phyloP scores from a whole-genome alignment of 257 asterid genomes.

The Primulina huaijiensis region DNA sequence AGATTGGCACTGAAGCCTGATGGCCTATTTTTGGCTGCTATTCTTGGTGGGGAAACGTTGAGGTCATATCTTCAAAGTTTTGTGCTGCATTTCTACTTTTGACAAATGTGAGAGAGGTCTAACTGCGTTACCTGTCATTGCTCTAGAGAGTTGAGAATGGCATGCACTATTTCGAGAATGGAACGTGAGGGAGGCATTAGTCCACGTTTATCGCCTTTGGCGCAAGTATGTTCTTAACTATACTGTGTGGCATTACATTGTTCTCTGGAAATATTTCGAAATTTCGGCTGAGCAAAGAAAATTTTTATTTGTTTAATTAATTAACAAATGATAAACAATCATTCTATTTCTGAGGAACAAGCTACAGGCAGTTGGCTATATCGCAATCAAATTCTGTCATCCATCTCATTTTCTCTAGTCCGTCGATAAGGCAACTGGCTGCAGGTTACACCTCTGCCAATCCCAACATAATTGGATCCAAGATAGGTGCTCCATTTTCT shows the following conservation, averaged over 20 bases:
- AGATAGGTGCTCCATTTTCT: too few species aligned
- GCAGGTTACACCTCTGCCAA: too few species aligned
- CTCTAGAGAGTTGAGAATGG: constrained; percentile 85
- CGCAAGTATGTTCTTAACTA: constrained; percentile 54
- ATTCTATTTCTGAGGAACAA: background rate
- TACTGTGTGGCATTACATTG: constrained; percentile 6
- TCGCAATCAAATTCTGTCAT: background rate
- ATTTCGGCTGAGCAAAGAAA: background rate
- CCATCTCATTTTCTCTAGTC: background rate
- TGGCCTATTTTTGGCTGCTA: constrained; percentile 92
- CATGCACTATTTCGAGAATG: constrained; percentile 94
- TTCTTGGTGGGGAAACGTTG: constrained; percentile 95
- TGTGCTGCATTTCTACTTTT: constrained; percentile 18
- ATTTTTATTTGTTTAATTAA: background rate
- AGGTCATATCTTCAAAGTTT: constrained; percentile 40
- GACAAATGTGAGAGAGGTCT: constrained; percentile 7
- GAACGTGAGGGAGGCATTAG: constrained; percentile 98
- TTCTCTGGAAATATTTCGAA: constrained; percentile 15
- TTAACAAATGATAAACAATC: background rate
- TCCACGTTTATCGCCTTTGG: constrained; percentile 93
- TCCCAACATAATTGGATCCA: too few species aligned
- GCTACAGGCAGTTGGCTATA: background rate
- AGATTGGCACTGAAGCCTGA: constrained; percentile 93
- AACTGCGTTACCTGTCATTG: constrained; percentile 12
- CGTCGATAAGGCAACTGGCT: too few species aligned